Conservation (phyloP, 441 rosid genomes). For the Lepidium campestre region DNA sequence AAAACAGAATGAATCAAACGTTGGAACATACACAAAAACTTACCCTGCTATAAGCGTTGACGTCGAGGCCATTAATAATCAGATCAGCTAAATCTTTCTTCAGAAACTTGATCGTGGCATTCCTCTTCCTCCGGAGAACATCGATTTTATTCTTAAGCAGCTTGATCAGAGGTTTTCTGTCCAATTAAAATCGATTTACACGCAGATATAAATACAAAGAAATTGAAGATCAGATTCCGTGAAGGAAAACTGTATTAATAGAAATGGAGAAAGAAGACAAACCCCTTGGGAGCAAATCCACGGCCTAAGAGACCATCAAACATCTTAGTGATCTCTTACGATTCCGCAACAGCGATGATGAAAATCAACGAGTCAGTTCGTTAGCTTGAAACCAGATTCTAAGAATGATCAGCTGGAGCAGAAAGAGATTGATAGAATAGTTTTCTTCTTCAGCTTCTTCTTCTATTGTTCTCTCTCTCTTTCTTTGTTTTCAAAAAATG, state of each 20-base stretch:
- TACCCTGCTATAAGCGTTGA: conserved; percentile 77
- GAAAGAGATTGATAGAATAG: background rate
- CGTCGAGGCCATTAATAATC: conserved; percentile 72
- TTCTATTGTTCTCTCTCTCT: background rate
- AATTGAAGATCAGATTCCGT: background rate
- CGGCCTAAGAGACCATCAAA: conserved; percentile 76
- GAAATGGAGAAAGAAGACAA: conserved; percentile 3
- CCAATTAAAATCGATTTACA: background rate
- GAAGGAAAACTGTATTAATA: background rate
- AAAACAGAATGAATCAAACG: background rate
- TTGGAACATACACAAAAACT: background rate
- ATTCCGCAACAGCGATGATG: background rate
- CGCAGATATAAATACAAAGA: background rate
- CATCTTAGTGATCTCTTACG: conserved; percentile 32
- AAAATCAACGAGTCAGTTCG: background rate
- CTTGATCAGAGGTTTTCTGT: conserved; percentile 79
- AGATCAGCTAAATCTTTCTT: conserved; percentile 92
- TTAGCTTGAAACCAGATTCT: background rate
- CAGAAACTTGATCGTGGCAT: conserved; percentile 73
- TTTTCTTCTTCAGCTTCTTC: background rate
- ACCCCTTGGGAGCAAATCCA: conserved; percentile 75
- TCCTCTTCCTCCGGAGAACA: conserved; percentile 73
- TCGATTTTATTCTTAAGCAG: conserved; percentile 76
- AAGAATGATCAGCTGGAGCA: background rate
- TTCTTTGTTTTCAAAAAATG: background rate